phyloP scores from a whole-genome alignment of 2,329 filamentous ascomycete species.

The Penicillium sp. region DNA sequence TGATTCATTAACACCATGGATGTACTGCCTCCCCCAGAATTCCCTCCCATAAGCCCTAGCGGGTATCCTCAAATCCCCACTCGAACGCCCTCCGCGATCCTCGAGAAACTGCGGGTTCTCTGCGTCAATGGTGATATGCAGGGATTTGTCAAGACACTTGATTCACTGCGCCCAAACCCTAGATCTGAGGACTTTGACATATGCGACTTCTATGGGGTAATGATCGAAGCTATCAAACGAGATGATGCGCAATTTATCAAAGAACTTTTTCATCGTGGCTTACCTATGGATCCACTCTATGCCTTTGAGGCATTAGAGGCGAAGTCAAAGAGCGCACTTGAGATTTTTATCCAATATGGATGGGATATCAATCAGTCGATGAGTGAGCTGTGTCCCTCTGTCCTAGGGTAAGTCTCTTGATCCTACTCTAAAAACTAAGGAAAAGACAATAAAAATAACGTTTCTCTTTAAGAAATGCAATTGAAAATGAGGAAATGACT shows the following conservation, averaged over 20 bases:
- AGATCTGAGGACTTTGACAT: background rate
- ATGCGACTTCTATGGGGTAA: background rate
- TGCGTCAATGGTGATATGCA: no score
- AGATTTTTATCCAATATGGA: slow-evolving; percentile 1
- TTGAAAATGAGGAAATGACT: slow-evolving; percentile 19
- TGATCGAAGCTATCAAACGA: slow-evolving; percentile 3
- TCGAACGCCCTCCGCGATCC: background rate
- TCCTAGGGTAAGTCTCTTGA: slow-evolving; percentile 3
- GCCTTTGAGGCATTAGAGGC: background rate
- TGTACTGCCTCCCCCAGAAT: background rate
- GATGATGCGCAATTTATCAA: background rate
- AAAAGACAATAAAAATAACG: background rate
- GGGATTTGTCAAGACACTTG: background rate
- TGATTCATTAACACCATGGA: background rate
- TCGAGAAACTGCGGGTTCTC: no score
- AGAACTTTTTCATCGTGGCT: slow-evolving; percentile 1
- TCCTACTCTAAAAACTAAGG: background rate
- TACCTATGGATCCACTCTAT: background rate
- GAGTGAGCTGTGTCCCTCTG: slow-evolving; percentile 1
- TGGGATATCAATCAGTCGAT: slow-evolving; percentile 11
- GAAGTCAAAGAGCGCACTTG: slow-evolving; percentile 3
- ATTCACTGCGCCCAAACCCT: background rate
- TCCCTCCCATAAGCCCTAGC: background rate
- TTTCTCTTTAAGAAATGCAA: slow-evolving; percentile 14
- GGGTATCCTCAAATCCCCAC: background rate